Percentiles rank a stretch among this genome's conserved stretches.
Conservation (phyloP, 331 rosid species). For the Erythrophleum ivorense region DNA sequence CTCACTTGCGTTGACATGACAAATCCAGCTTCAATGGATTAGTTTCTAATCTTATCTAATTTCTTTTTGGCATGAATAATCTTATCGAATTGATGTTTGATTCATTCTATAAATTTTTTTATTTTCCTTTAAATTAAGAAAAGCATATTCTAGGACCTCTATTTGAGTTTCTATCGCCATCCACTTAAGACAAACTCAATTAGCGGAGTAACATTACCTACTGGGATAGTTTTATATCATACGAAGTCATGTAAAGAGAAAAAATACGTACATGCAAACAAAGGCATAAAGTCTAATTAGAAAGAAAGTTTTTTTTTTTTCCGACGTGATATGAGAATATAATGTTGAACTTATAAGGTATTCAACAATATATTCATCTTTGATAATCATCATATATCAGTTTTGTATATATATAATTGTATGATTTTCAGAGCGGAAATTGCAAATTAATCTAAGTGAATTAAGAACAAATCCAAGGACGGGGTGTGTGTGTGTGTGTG, state of each 20-base stretch:
- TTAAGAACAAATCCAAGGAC: too few species aligned
- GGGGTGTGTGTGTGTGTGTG: too few species aligned
- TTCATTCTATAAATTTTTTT: background rate
- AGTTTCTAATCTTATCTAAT: slow-evolving; percentile 3
- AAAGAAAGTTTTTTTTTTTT: background rate
- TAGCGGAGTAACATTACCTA: background rate
- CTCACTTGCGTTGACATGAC: slow-evolving; percentile 27
- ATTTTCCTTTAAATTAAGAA: background rate
- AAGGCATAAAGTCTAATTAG: background rate
- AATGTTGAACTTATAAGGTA: background rate
- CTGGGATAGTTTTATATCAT: background rate
- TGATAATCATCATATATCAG: background rate
- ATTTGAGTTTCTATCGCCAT: slow-evolving; percentile 11
- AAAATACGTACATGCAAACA: background rate
- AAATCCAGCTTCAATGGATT: slow-evolving; percentile 19
- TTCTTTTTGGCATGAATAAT: background rate
- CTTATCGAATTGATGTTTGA: background rate
- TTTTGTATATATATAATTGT: background rate
- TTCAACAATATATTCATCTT: background rate
- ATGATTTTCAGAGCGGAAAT: background rate
- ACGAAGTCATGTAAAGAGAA: background rate
- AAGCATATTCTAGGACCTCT: background rate
- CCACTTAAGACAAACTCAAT: slow-evolving; percentile 21
- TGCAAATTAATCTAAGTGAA: background rate
- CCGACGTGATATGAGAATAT: background rate